phyloP scores from a whole-genome alignment of 108 stramenopile species.

The Pseudonitzschia pungens region DNA sequence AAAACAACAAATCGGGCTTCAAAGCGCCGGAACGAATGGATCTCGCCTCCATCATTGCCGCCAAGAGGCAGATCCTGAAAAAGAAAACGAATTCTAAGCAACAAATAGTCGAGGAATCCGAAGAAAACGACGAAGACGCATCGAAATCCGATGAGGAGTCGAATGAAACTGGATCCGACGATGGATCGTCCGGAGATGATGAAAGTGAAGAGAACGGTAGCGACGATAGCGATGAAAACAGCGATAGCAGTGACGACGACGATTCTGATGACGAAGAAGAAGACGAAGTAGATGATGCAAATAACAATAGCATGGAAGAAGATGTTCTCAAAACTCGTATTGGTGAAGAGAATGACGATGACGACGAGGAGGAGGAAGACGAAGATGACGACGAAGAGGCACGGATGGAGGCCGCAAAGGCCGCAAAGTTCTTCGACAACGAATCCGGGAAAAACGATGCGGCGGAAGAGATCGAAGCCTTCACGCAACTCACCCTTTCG shows the following conservation, averaged over 20 bases:
- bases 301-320: constrained; percentile 40
- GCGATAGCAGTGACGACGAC: constrained; percentile 21
- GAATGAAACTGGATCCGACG: not conserved
- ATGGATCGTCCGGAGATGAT: constrained; percentile 25
- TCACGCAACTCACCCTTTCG: constrained; percentile 90
- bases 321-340: constrained; percentile 51
- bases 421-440: constrained; percentile 70
- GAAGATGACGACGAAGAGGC: constrained; percentile 49
- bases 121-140: constrained; percentile 16
- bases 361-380: constrained; percentile 41
- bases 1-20: constrained; percentile 20
- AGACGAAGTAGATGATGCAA: constrained; percentile 56
- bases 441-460: constrained; percentile 22
- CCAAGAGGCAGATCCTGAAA: constrained; percentile 65
- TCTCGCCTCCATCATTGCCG: constrained; percentile 75
- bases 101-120: constrained; percentile 4
- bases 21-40: constrained; percentile 57
- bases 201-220: constrained; percentile 25
- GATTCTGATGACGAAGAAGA: constrained; percentile 35
- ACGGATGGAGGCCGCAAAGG: constrained; percentile 67
- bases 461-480: constrained; percentile 53
- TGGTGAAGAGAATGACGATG: constrained; percentile 42
- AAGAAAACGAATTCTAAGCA: constrained; percentile 10
- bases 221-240: constrained; percentile 29
- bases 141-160: constrained; percentile 18